Conservation (phyloP, 495 filamentous ascomycete species). For the Trichoderma orchidacearum region DNA sequence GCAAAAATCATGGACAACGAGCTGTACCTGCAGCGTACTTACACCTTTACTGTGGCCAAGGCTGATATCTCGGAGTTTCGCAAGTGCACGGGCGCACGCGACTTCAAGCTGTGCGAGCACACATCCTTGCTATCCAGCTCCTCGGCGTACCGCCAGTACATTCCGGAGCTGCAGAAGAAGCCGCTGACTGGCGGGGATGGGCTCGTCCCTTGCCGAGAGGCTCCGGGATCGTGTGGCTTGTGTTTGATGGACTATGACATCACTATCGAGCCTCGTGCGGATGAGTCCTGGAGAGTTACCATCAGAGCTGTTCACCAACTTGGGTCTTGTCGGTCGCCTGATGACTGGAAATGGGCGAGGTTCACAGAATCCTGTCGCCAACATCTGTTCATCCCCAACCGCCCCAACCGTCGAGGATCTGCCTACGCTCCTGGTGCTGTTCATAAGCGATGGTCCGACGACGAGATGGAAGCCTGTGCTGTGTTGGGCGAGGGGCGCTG, state of each 20-base stretch:
- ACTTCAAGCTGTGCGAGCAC: slow-evolving; percentile 3
- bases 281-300: background rate
- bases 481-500: background rate
- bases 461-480: background rate
- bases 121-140: background rate
- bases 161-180: slow-evolving; percentile 1
- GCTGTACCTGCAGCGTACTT: background rate
- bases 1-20: background rate
- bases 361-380: background rate
- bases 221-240: background rate
- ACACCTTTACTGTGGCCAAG: background rate
- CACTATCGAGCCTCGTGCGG: background rate
- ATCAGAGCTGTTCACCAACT: background rate
- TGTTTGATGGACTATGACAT: slow-evolving; percentile 2
- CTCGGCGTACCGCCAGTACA: background rate
- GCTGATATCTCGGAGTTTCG: background rate
- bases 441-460: background rate
- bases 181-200: background rate
- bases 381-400: background rate
- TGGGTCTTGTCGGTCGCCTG: background rate
- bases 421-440: background rate
- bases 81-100: background rate
- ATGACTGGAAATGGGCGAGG: slow-evolving; percentile 1
- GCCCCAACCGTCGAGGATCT: background rate
- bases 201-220: background rate